Evolutionary conservation across 345 rosid genomes (phyloP).

Genomic region (Noccaea caerulescens): DNA sequence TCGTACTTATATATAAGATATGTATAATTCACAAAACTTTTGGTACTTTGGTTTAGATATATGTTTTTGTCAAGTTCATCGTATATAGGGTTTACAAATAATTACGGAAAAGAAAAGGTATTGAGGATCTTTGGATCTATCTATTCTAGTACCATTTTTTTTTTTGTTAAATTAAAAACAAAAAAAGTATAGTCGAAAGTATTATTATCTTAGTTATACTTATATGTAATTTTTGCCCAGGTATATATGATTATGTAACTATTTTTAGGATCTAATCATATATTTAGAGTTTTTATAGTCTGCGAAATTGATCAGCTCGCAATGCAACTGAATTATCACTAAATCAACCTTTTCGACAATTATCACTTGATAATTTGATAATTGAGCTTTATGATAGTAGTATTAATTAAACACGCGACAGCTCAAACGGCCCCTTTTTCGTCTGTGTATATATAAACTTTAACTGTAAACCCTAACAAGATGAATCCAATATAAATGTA

Average conservation of each 20-base stretch:
- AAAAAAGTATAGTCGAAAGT: neutral
- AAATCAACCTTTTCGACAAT: neutral
- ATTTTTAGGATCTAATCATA: neutral
- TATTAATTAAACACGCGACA: conserved; percentile 2
- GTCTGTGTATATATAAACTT: conserved; percentile 2
- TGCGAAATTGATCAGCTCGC: no score
- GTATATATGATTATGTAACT: neutral
- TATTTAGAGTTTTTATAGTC: neutral
- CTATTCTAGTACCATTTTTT: no score
- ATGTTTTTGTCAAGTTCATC: neutral
- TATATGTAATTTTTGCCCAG: neutral
- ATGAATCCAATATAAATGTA: conserved; percentile 30
- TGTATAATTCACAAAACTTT: neutral
- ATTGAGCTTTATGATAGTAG: neutral
- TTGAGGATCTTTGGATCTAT: no score
- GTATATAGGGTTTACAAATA: no score
- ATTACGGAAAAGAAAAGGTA: no score
- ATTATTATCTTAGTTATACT: neutral
- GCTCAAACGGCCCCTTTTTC: conserved; percentile 20
- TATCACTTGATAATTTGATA: neutral
- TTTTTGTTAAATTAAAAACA: no score
- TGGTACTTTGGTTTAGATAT: neutral
- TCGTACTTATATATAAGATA: neutral
- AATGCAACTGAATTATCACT: neutral
- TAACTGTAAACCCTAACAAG: conserved; percentile 39